Conservation (phyloP, 2,329 filamentous ascomycete genomes). For the Monosporascus cannonballus region DNA sequence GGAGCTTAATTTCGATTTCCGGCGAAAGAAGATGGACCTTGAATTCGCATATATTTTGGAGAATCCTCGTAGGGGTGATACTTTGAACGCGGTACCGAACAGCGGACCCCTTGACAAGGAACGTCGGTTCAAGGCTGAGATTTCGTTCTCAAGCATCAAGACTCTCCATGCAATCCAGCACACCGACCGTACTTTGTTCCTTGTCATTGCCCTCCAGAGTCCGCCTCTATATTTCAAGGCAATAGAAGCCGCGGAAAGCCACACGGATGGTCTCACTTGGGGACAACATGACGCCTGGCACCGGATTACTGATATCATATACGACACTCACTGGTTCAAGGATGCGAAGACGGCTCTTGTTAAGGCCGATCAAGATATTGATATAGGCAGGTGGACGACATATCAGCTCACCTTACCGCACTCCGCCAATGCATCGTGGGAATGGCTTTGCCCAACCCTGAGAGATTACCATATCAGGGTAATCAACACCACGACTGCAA, state of each 20-base stretch:
- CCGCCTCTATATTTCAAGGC: constrained; percentile 45
- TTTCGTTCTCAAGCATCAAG: constrained; percentile 41
- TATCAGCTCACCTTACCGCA: constrained; percentile 40
- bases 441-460: constrained; percentile 47
- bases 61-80: constrained; percentile 15
- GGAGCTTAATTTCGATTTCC: constrained; percentile 33
- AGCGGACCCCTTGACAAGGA: constrained; percentile 5
- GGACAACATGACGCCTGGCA: constrained; percentile 38
- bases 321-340: constrained; percentile 26
- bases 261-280: constrained; percentile 33
- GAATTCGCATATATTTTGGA: constrained; percentile 28
- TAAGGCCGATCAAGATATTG: constrained; percentile 33
- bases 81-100: constrained; percentile 3
- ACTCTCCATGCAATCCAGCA: constrained; percentile 33
- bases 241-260: constrained; percentile 18
- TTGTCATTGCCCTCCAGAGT: constrained; percentile 42
- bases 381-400: constrained; percentile 53
- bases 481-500: constrained; percentile 23
- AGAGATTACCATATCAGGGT: constrained; percentile 67
- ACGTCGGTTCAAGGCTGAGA: constrained; percentile 32
- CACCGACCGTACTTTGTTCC: constrained; percentile 24
- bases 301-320: constrained; percentile 40
- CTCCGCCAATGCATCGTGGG: constrained; percentile 27
- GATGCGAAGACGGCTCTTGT: constrained; percentile 33
- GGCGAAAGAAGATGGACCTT: constrained; percentile 32